Evolutionary conservation across 768 basidiomycete genomes (phyloP).

Genomic region (Leccinum imitatum): DNA sequence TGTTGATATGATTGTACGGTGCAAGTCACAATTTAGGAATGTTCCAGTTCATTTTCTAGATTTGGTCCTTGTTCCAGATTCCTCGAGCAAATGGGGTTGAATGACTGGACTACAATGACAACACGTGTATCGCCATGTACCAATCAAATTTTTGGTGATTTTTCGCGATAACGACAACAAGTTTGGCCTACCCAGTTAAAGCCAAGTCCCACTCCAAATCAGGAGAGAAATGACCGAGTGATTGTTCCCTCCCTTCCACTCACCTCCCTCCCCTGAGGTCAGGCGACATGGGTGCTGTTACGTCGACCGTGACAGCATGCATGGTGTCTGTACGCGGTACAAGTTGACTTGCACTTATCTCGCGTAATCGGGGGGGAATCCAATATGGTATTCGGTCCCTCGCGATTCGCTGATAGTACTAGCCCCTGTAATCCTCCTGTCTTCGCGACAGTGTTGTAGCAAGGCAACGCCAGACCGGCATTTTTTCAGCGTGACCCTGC

Average conservation of each 20-base stretch:
- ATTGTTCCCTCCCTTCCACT: slow-evolving; percentile 7
- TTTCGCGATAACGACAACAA: slow-evolving; percentile 4
- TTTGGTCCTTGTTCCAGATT: slow-evolving; percentile 22
- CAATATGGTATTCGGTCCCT: slow-evolving; percentile 15
- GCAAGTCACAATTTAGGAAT: slow-evolving; percentile 27
- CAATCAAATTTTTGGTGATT: slow-evolving; percentile 3
- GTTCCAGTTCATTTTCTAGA: slow-evolving; percentile 20
- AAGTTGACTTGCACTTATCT: slow-evolving; percentile 10
- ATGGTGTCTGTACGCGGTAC: slow-evolving; percentile 7
- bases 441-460: slow-evolving; percentile 6
- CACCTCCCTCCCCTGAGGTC: neutral
- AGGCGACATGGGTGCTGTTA: slow-evolving; percentile 17
- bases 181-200: slow-evolving; percentile 9
- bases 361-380: slow-evolving; percentile 21
- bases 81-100: slow-evolving; percentile 13
- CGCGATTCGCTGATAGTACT: slow-evolving; percentile 10
- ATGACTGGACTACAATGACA: slow-evolving; percentile 6
- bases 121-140: slow-evolving; percentile 28
- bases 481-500: neutral
- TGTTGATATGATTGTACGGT: slow-evolving; percentile 23
- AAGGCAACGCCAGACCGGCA: slow-evolving; percentile 5
- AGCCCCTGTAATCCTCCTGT: slow-evolving; percentile 3
- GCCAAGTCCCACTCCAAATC: slow-evolving; percentile 16
- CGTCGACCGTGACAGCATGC: slow-evolving; percentile 23
- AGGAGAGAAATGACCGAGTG: slow-evolving; percentile 17